Conservation (phyloP, 75 land plant genomes). For the Pinus taeda region DNA sequence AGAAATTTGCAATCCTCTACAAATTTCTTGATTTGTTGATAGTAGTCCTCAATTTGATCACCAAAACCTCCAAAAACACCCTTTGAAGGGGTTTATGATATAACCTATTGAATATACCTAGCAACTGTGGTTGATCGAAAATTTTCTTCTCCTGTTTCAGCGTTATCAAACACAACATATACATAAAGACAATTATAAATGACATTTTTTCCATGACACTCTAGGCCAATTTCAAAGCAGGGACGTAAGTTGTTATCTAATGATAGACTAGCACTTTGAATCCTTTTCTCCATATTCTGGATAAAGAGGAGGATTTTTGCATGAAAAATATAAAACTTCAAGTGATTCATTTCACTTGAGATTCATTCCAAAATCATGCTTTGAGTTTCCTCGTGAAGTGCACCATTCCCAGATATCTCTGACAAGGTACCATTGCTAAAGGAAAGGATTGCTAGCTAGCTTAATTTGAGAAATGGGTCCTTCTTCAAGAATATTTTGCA, state of each 20-base stretch:
- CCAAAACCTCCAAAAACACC: constrained; percentile 32
- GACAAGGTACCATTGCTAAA: too few relatives aligned
- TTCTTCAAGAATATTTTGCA: too few relatives aligned
- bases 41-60: constrained; percentile 73
- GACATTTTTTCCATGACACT: constrained; percentile 66
- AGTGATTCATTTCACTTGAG: too few relatives aligned
- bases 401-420: too few relatives aligned
- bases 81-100: constrained; percentile 33
- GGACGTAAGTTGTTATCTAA: constrained; percentile 71
- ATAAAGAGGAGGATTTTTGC: constrained; percentile 92
- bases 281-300: constrained; percentile 84
- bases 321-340: too few relatives aligned
- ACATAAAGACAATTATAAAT: constrained; percentile 94
- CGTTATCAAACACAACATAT: constrained; percentile 96
- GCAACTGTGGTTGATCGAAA: constrained; percentile 80
- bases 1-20: constrained; percentile 89
- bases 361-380: too few relatives aligned
- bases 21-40: constrained; percentile 52
- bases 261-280: constrained; percentile 67
- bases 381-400: too few relatives aligned
- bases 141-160: constrained; percentile 79
- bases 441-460: too few relatives aligned
- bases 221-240: constrained; percentile 80
- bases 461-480: too few relatives aligned
- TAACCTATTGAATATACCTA: constrained; percentile 63